Evolutionary conservation across 2,329 filamentous ascomycete species (phyloP), one percentile per base, ranked within the genome.

Genomic region (Aspergillus alliaceus): DNA sequence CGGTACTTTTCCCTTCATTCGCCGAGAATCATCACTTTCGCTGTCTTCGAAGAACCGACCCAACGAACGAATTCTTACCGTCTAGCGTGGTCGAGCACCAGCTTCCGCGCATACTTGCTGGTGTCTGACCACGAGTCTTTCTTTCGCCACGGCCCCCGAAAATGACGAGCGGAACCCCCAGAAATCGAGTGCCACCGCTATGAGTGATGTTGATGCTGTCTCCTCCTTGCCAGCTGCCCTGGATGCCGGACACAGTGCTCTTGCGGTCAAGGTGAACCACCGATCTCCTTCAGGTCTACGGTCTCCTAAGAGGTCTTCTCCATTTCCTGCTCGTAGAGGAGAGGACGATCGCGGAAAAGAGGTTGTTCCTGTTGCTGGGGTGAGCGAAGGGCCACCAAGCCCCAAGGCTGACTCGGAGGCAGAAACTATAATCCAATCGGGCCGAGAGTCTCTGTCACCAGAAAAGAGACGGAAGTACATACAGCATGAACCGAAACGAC

Each of bases 391-490:
- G 27, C 68, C 68, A 24, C 66, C 66, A 54, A 74, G 75, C 57
- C 73, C 73, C 57, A 75, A 68, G 67, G 75, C 75, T 49, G 78
- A 80, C 64, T 80, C 77, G 44, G 78, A 80, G 68, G 78, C 78
- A 53, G 78, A 80, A 66, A 80, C 78, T 20, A 77, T 79, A 57
- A 80, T 80, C 55, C 77, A 80, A 63, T 80, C 75, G 12, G 75
- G 75, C 53, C 74, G 75, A 39, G 75, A 78, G 62, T 75, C 74
- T 31, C 60, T 77, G 54, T 78, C 78, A 6, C 77, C 78, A 5
- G 75, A 79, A 66, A 79, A 80, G 68, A 76, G 75, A 64, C 73
- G 73, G 57, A 75, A 74, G 56, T 69, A 70, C 56, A 74, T 76
- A 52, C 66, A 71, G 44, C 75, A 77, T 64, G 69, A 75, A 53